Percentiles rank a stretch among this genome's conserved stretches.
Conservation (phyloP, 148 eudicot species). For the Silene latifolia region DNA sequence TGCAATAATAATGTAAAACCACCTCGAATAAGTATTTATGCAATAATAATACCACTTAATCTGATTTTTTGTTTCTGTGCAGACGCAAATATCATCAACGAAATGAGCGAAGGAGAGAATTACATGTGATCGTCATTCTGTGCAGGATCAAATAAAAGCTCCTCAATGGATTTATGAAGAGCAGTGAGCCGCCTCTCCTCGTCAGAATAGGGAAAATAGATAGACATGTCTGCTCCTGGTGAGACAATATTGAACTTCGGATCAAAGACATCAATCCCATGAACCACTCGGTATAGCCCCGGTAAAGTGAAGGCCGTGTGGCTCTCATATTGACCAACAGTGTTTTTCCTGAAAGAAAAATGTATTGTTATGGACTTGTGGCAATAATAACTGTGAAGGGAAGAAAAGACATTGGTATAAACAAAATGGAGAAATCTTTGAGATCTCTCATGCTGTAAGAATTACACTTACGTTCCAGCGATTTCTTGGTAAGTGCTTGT, state of each 20-base stretch:
- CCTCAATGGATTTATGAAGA: conserved; percentile 68
- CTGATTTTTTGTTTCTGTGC: neutral
- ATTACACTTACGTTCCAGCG: conserved; percentile 86
- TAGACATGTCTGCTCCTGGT: conserved; percentile 85
- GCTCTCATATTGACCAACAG: conserved; percentile 97
- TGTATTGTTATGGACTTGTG: neutral
- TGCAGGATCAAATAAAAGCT: conserved; percentile 66
- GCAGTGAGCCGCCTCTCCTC: conserved; percentile 67
- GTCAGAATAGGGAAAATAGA: conserved; percentile 75
- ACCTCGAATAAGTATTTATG: neutral
- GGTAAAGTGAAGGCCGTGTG: conserved; percentile 92
- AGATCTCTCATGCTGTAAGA: neutral
- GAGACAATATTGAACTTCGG: conserved; percentile 98
- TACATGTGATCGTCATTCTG: conserved; percentile 83
- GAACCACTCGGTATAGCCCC: conserved; percentile 85
- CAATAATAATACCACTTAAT: neutral
- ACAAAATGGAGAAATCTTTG: neutral
- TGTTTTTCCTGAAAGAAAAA: conserved; percentile 59
- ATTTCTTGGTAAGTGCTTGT: conserved; percentile 99
- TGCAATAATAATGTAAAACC: no score
- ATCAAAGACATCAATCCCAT: conserved; percentile 94
- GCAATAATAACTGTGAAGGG: neutral
- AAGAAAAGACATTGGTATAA: neutral
- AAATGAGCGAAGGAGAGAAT: conserved; percentile 20
- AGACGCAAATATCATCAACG: neutral